Evolutionary conservation across 345 rosid genomes (phyloP).

Genomic region (Barbarea vulgaris): DNA sequence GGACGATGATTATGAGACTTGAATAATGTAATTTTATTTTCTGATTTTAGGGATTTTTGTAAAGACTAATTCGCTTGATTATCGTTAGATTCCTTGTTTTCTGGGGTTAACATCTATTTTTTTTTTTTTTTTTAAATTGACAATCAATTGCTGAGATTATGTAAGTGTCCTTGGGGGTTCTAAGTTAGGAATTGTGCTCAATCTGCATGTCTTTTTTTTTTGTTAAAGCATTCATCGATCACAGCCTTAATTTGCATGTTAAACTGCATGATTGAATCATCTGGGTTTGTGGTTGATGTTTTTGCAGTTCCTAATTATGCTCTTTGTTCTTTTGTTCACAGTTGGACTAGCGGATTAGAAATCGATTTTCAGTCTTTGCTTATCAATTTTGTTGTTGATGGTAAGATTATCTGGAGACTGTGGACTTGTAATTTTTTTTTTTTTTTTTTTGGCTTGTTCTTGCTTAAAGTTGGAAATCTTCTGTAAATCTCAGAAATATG

Average conservation of each 20-base stretch:
- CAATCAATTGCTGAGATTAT: not conserved
- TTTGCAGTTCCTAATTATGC: not conserved
- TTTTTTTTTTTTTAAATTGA: no score
- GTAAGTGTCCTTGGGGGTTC: not conserved
- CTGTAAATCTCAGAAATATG: no score
- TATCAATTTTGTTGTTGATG: conserved; percentile 12
- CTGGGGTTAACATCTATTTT: not conserved
- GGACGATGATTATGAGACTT: conserved; percentile 42
- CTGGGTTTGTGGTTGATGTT: not conserved
- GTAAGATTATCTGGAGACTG: conserved; percentile 14
- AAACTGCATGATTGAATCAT: not conserved
- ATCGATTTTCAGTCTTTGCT: not conserved
- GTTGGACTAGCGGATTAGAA: conserved; percentile 15
- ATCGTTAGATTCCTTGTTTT: not conserved
- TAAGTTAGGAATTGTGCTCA: not conserved
- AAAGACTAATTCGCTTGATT: not conserved
- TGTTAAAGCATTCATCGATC: no score
- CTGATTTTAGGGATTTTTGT: conserved; percentile 23
- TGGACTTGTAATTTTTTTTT: not conserved
- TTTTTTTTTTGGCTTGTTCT: not conserved
- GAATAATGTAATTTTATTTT: conserved; percentile 43
- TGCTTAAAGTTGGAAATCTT: no score
- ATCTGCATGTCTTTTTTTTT: no score
- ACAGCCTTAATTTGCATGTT: no score
- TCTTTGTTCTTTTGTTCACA: conserved; percentile 5